These are phyloP conservation scores for Rhizophagus clarus DNA, from an alignment of 192 early-diverging fungal genomes.

Conservation along the genomic window DNA sequence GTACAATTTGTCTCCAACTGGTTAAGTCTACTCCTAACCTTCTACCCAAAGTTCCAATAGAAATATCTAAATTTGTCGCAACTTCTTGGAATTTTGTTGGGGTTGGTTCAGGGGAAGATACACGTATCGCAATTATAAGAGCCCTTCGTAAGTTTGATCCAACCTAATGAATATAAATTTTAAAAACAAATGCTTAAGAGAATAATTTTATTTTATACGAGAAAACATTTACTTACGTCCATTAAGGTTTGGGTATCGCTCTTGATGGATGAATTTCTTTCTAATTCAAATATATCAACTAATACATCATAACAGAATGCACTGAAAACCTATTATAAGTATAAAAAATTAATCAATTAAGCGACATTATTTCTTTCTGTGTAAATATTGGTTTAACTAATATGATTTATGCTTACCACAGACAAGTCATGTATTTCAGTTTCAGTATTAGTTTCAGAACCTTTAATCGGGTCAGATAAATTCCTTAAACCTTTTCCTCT, in stretches of 20 bases:
- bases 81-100: slow-evolving; percentile 13
- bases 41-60: slow-evolving; percentile 14
- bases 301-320: slow-evolving; percentile 16
- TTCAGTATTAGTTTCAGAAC: not conserved
- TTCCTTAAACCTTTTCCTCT: slow-evolving; percentile 18
- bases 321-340: not conserved
- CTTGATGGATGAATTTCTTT: not conserved
- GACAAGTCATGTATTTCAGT: not conserved
- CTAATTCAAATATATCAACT: not conserved
- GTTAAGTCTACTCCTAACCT: not conserved
- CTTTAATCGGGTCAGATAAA: not conserved
- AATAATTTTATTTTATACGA: too few relatives aligned
- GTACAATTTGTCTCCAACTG: not conserved
- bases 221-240: not conserved
- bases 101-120: not conserved
- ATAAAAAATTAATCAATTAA: not conserved
- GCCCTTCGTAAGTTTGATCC: not conserved
- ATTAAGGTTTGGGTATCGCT: not conserved
- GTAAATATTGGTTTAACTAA: not conserved
- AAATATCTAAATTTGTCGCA: not conserved
- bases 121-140: slow-evolving; percentile 5
- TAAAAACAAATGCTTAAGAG: not conserved
- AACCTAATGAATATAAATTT: not conserved
- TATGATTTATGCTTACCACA: not conserved
- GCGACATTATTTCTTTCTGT: too few relatives aligned